phyloP scores from a whole-genome alignment of 768 basidiomycete species.

The Rickenella mellea region DNA sequence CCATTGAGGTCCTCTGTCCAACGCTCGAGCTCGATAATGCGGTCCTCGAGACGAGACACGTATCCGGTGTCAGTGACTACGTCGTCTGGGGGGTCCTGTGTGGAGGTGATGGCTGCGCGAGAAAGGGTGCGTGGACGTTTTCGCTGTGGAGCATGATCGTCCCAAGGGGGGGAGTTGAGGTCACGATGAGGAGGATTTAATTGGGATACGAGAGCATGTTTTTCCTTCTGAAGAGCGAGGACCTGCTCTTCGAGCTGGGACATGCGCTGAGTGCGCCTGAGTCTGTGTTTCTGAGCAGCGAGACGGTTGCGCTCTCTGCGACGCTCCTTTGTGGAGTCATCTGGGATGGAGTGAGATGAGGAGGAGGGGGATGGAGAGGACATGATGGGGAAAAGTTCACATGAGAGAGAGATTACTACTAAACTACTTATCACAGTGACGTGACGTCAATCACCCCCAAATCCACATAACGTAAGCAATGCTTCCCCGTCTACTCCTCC shows the following conservation, averaged over 20 bases:
- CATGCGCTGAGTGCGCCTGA: constrained; percentile 1
- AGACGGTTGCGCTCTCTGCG: constrained; percentile 1
- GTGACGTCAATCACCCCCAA: too few relatives aligned
- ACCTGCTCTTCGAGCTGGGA: constrained; percentile 1
- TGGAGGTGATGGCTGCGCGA: background rate
- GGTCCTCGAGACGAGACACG: background rate
- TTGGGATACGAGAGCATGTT: background rate
- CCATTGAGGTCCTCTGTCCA: constrained; percentile 1
- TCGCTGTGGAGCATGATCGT: background rate
- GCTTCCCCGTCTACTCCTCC: too few relatives aligned
- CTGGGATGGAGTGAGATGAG: background rate
- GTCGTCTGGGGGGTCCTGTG: background rate
- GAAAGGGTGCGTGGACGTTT: background rate
- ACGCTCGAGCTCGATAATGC: constrained; percentile 1
- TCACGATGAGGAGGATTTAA: too few relatives aligned
- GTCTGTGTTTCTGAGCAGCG: background rate
- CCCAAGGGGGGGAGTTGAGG: background rate
- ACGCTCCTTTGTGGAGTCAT: constrained; percentile 1
- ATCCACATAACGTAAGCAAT: too few relatives aligned
- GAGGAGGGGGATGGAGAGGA: background rate
- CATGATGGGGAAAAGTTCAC: background rate
- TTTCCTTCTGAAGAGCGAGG: constrained; percentile 1
- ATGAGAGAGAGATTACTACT: background rate
- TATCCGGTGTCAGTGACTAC: background rate
- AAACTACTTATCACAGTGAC: too few relatives aligned